These are phyloP conservation scores for Wickerhamomyces sp. DNA, from an alignment of 1,139 yeast genomes.

Conservation along the genomic window DNA sequence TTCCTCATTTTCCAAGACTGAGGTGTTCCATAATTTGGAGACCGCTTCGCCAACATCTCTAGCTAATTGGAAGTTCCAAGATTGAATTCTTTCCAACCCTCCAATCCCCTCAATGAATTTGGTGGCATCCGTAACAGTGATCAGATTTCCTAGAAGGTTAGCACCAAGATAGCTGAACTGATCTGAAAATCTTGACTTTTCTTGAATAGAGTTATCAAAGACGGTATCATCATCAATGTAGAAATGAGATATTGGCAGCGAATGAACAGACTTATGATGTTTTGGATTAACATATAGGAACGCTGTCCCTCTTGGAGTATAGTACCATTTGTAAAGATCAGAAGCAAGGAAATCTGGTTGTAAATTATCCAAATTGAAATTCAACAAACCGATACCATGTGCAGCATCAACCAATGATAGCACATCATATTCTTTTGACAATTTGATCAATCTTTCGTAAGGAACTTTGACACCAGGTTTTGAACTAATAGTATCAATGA, in stretches of 20 bases:
- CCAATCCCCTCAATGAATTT: constrained; percentile 47
- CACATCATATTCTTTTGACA: constrained; percentile 44
- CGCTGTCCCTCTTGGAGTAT: constrained; percentile 54
- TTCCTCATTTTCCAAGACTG: constrained; percentile 31
- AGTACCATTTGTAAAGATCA: constrained; percentile 70
- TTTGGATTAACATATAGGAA: constrained; percentile 52
- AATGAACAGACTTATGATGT: constrained; percentile 47
- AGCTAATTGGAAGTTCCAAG: constrained; percentile 43
- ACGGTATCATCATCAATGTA: constrained; percentile 30
- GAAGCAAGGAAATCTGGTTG: constrained; percentile 60
- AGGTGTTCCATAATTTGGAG: constrained; percentile 26
- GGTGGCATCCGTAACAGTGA: constrained; percentile 34
- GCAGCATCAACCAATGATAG: constrained; percentile 69
- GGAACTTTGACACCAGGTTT: constrained; percentile 64
- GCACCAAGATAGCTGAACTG: constrained; percentile 37
- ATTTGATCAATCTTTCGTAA: constrained; percentile 40
- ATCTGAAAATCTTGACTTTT: constrained; percentile 31
- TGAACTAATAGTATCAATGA: constrained; percentile 61
- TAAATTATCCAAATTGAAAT: constrained; percentile 38
- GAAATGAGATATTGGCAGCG: constrained; percentile 53
- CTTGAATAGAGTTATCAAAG: constrained; percentile 23
- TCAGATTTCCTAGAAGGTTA: constrained; percentile 21
- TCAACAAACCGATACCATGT: constrained; percentile 58
- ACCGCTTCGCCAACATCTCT: constrained; percentile 34
- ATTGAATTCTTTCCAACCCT: constrained; percentile 44